Evolutionary conservation across 1,284 basidiomycete species (phyloP).

Genomic region (Pascua guehoae): DNA sequence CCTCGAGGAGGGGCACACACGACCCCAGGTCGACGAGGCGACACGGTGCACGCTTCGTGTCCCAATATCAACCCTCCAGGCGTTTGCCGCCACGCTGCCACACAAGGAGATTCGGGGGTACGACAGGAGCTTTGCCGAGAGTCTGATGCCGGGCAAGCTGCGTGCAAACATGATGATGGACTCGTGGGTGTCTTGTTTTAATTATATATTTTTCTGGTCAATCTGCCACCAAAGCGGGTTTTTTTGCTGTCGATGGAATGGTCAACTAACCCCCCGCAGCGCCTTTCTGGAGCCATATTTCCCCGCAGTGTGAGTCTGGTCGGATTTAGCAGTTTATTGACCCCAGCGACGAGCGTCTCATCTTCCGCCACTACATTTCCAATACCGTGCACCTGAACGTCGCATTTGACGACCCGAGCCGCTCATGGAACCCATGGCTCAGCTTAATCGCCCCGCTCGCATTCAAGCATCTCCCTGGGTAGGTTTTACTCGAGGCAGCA

Average conservation of each 20-base stretch:
- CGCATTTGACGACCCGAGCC: constrained; percentile 27
- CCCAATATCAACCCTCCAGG: constrained; percentile 6
- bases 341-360: constrained; percentile 32
- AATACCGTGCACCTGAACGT: constrained; percentile 37
- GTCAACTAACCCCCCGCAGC: constrained; percentile 5
- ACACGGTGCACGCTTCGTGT: constrained; percentile 9
- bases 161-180: constrained; percentile 33
- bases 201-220: too few relatives aligned
- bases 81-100: constrained; percentile 9
- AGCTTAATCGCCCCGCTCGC: constrained; percentile 34
- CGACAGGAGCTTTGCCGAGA: constrained; percentile 13
- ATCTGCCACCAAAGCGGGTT: too few relatives aligned
- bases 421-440: constrained; percentile 42
- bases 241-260: too few relatives aligned
- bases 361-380: constrained; percentile 39
- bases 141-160: constrained; percentile 19
- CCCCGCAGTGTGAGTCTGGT: constrained; percentile 20
- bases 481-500: constrained; percentile 1
- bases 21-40: not conserved
- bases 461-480: constrained; percentile 35
- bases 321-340: too few relatives aligned
- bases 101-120: constrained; percentile 16
- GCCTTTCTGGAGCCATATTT: constrained; percentile 38
- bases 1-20: not conserved
- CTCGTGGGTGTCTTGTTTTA: constrained; percentile 19